These are phyloP conservation scores for Lupinus albus DNA, from an alignment of 306 rosid genomes.

Conservation along the genomic window DNA sequence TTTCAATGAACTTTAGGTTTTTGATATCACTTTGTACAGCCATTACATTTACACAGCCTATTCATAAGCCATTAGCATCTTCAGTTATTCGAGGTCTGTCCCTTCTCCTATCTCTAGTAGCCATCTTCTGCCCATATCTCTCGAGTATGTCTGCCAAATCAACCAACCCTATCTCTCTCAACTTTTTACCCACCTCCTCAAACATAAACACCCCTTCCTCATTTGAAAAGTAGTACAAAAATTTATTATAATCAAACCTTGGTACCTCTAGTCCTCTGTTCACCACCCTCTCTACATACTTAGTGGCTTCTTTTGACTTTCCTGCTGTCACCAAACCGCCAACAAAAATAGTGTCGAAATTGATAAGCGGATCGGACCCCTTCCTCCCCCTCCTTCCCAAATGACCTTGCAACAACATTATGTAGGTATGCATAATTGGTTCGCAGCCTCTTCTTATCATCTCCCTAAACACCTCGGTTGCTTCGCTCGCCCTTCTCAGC, in stretches of 20 bases:
- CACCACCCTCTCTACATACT: slow-evolving; percentile 80
- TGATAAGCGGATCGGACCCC: slow-evolving; percentile 71
- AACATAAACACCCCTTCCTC: slow-evolving; percentile 82
- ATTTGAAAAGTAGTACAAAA: slow-evolving; percentile 74
- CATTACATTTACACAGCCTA: not conserved
- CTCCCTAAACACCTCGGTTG: slow-evolving; percentile 78
- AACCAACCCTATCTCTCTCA: slow-evolving; percentile 74
- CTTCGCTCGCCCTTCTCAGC: slow-evolving; percentile 67
- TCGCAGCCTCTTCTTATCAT: slow-evolving; percentile 66
- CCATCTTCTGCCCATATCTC: slow-evolving; percentile 84
- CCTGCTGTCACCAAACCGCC: slow-evolving; percentile 66
- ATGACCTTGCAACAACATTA: slow-evolving; percentile 87
- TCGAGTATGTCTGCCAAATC: slow-evolving; percentile 87
- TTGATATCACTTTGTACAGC: slow-evolving; percentile 3
- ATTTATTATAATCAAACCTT: slow-evolving; percentile 78
- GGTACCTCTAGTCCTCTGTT: slow-evolving; percentile 81
- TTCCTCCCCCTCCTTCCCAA: slow-evolving; percentile 64
- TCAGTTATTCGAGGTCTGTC: slow-evolving; percentile 30
- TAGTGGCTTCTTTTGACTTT: slow-evolving; percentile 60
- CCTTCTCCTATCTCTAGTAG: slow-evolving; percentile 73
- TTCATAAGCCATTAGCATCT: slow-evolving; percentile 15
- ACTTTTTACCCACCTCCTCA: slow-evolving; percentile 71
- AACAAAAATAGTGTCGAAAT: slow-evolving; percentile 82
- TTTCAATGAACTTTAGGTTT: slow-evolving; percentile 15
- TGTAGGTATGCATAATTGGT: slow-evolving; percentile 72